phyloP scores from a whole-genome alignment of 208 protist genomes.

The Trypanosoma lewisi region DNA sequence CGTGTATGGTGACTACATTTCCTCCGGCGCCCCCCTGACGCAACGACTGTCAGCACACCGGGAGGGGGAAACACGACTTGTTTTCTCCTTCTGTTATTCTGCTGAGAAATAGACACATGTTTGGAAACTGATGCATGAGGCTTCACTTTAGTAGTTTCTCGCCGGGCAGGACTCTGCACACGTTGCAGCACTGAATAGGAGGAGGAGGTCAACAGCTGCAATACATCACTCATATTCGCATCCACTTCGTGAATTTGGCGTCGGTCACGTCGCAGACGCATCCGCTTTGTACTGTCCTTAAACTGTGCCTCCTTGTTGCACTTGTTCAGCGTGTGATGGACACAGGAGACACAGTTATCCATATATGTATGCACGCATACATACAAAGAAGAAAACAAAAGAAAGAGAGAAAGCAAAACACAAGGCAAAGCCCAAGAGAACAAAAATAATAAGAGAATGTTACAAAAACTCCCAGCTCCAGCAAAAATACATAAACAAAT shows the following conservation, averaged over 20 bases:
- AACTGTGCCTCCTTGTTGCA: background rate
- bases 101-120: background rate
- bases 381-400: background rate
- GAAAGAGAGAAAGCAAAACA: too few relatives aligned
- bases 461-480: too few relatives aligned
- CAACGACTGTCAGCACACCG: background rate
- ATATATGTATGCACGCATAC: background rate
- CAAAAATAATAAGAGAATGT: too few relatives aligned
- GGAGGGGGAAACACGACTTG: background rate
- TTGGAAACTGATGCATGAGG: background rate
- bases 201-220: background rate
- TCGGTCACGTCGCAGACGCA: background rate
- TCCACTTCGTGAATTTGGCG: background rate
- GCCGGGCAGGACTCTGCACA: background rate
- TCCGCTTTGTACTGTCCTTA: background rate
- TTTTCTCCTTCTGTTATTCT: background rate
- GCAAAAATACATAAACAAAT: too few relatives aligned
- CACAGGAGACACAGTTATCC: background rate
- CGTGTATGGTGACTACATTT: background rate
- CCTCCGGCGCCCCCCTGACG: background rate
- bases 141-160: background rate
- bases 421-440: too few relatives aligned
- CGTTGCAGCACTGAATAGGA: background rate
- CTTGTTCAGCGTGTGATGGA: background rate
- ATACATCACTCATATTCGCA: constrained; percentile 7